Percentiles rank a stretch among this genome's conserved stretches.
phyloP scores from a whole-genome alignment of 2,329 filamentous ascomycete species.

The Curvularia lunata region DNA sequence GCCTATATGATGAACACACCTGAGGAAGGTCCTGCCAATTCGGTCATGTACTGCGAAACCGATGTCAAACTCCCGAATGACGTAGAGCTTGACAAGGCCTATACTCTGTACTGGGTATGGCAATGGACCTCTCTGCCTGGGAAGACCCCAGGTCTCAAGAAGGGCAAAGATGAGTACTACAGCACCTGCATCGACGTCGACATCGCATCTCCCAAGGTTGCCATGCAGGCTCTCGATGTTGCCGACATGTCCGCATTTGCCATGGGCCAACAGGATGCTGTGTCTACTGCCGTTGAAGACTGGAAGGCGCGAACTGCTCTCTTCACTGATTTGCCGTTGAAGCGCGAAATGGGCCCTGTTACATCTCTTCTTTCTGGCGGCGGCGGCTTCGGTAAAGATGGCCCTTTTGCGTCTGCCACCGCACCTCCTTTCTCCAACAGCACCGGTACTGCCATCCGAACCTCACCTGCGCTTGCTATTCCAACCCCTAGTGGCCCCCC shows the following conservation, averaged over 20 bases:
- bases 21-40: constrained; percentile 38
- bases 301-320: constrained; percentile 52
- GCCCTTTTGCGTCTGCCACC: constrained; percentile 6
- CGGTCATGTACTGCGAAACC: constrained; percentile 78
- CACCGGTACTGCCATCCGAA: constrained; percentile 4
- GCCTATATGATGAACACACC: constrained; percentile 2
- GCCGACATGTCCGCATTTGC: constrained; percentile 24
- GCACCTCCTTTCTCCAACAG: constrained; percentile 1
- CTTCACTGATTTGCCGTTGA: constrained; percentile 33
- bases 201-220: constrained; percentile 45
- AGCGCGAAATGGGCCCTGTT: constrained; percentile 39
- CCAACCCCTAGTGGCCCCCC: constrained; percentile 27
- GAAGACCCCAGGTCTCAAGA: constrained; percentile 48
- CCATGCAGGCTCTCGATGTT: constrained; percentile 12
- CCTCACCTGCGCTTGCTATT: constrained; percentile 17
- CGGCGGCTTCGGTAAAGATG: constrained; percentile 4
- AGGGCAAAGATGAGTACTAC: constrained; percentile 64
- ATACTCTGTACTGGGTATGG: constrained; percentile 96
- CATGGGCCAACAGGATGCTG: constrained; percentile 53
- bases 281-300: constrained; percentile 48
- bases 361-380: constrained; percentile 23
- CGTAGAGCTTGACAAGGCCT: constrained; percentile 65
- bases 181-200: constrained; percentile 65
- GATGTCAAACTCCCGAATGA: constrained; percentile 76
- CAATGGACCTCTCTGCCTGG: constrained; percentile 67